These are phyloP conservation scores for Pseudogymnoascus sp. DNA, from an alignment of 2,329 filamentous ascomycete species.

Conservation along the genomic window DNA sequence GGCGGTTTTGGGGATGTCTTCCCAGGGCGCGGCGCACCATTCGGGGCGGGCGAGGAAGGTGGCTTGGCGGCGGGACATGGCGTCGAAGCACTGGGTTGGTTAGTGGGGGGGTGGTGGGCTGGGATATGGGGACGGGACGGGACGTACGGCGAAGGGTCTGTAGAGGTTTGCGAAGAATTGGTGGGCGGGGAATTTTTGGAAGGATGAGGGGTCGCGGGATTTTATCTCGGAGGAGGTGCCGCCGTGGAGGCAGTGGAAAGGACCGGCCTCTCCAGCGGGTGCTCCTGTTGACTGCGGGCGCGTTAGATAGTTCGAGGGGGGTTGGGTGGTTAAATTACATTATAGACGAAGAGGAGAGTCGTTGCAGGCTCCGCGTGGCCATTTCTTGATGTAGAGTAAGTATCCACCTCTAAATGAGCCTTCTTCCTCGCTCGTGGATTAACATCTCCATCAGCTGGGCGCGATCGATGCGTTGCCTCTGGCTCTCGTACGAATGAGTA, in stretches of 20 bases:
- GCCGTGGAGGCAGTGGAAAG: conserved; percentile 33
- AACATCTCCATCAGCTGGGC: background rate
- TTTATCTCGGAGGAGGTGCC: conserved; percentile 34
- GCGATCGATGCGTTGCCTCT: background rate
- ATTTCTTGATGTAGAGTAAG: background rate
- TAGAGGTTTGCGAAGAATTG: conserved; percentile 53
- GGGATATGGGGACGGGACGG: background rate
- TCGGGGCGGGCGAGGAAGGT: conserved; percentile 47
- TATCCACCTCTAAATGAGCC: background rate
- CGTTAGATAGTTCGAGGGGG: background rate
- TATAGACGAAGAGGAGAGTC: background rate
- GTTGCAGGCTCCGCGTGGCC: background rate
- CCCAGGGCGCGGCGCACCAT: conserved; percentile 49
- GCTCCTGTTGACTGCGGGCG: conserved; percentile 18
- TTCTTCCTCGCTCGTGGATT: conserved; percentile 1
- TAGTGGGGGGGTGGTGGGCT: background rate
- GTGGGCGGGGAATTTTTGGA: conserved; percentile 48
- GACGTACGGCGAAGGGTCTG: conserved; percentile 46
- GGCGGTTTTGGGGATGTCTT: conserved; percentile 43
- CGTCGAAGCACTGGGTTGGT: conserved; percentile 38
- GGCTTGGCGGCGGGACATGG: conserved; percentile 44
- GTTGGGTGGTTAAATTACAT: background rate
- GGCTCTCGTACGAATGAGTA: background rate
- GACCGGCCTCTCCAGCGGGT: conserved; percentile 22
- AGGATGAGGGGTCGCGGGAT: conserved; percentile 41